A percentile compares a stretch with the other conserved stretches of the same genome.
Evolutionary conservation across 1,284 basidiomycete species (phyloP).

Genomic region (Pascua guehoae): DNA sequence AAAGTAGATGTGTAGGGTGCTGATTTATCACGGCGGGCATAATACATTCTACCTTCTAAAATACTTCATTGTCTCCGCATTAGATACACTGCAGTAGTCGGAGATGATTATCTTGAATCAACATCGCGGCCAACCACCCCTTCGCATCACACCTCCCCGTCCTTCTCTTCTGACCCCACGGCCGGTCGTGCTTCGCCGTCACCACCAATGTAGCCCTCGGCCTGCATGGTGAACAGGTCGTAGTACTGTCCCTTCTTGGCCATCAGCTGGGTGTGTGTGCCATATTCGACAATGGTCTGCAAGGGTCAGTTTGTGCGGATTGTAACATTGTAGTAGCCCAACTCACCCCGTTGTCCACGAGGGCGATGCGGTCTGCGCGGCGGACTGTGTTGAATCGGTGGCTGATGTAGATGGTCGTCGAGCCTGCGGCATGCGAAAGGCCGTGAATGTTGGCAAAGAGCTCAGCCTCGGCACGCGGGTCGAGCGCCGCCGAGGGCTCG

Average conservation of each 20-base stretch:
- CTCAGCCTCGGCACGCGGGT: slow-evolving; percentile 72
- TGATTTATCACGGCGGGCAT: too few relatives aligned
- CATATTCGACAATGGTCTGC: slow-evolving; percentile 65
- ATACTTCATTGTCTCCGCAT: too few relatives aligned
- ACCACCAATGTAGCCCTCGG: slow-evolving; percentile 1
- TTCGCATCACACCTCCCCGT: background rate
- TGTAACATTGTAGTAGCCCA: background rate
- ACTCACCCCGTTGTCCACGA: slow-evolving; percentile 70
- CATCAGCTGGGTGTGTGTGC: slow-evolving; percentile 71
- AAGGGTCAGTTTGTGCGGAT: background rate
- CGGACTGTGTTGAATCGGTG: slow-evolving; percentile 58
- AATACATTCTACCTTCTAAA: too few relatives aligned
- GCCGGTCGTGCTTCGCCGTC: background rate
- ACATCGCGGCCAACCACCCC: background rate
- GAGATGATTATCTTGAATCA: background rate
- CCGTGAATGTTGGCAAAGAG: slow-evolving; percentile 56
- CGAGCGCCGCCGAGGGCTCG: slow-evolving; percentile 59
- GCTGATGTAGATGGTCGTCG: slow-evolving; percentile 77
- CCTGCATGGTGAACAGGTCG: slow-evolving; percentile 16
- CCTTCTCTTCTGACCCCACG: background rate
- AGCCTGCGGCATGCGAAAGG: slow-evolving; percentile 30
- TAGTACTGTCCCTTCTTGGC: slow-evolving; percentile 39
- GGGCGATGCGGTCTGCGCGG: slow-evolving; percentile 58
- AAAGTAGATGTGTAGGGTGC: too few relatives aligned
- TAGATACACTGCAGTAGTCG: too few relatives aligned